Evolutionary conservation across 192 early-diverging fungal genomes (phyloP), one percentile per base, ranked within the genome.

Genomic region (Linderina pennispora): DNA sequence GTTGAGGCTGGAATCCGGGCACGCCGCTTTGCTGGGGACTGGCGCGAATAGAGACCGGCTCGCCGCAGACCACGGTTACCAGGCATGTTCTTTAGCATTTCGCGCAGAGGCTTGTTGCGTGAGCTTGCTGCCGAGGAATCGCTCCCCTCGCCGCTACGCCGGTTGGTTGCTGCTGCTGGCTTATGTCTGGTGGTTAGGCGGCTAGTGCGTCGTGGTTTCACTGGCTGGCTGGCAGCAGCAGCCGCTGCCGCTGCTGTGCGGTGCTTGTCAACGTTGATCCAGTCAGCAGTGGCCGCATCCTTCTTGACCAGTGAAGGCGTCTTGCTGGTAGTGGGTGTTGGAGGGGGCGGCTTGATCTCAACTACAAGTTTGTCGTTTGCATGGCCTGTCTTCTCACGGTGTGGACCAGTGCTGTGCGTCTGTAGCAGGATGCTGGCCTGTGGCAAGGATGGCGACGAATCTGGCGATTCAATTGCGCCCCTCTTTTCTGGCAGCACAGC

Each of bases 181-280:
- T n/a, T n/a, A n/a, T n/a, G n/a, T n/a, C n/a, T n/a, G n/a, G n/a
- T n/a, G n/a, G n/a, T n/a, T n/a, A n/a, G n/a, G n/a, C n/a, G n/a
- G n/a, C n/a, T n/a, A n/a, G n/a, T n/a, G n/a, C n/a, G n/a, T n/a
- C n/a, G n/a, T n/a, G n/a, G n/a, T n/a, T n/a, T n/a, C n/a, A n/a
- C n/a, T n/a, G n/a, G n/a, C n/a, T n/a, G n/a, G n/a, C n/a, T n/a
- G n/a, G n/a, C n/a, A n/a, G n/a, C n/a, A n/a, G n/a, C n/a, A n/a
- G n/a, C n/a, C n/a, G n/a, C n/a, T n/a, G n/a, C n/a, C n/a, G n/a
- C n/a, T n/a, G n/a, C n/a, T n/a, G n/a, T n/a, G n/a, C n/a, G n/a
- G n/a, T n/a, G n/a, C n/a, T n/a, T n/a, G 26, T 61, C 58, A 23
- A 43, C 31, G 25, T 44, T 61, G 40, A 61, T 53, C 58, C 58